Evolutionary conservation across 176 grass and related monocot genomes (phyloP).

Genomic region (Zoysia pacifica): DNA sequence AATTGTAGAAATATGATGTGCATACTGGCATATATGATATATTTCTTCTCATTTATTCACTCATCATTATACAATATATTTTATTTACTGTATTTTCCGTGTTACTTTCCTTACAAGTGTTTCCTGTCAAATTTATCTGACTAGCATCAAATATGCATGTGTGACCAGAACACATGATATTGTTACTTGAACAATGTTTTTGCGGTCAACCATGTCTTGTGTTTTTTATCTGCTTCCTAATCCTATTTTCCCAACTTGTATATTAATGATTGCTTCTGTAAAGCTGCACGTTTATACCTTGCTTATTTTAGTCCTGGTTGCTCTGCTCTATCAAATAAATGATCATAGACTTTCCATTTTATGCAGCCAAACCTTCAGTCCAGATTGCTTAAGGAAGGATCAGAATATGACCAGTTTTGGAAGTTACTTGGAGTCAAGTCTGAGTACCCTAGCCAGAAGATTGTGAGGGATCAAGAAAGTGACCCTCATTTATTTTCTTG

Average conservation of each 20-base stretch:
- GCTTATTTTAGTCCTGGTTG: slow-evolving; percentile 15
- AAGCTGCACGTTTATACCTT: slow-evolving; percentile 10
- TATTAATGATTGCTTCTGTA: neutral
- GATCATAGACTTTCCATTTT: slow-evolving; percentile 27
- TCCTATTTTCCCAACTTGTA: slow-evolving; percentile 17
- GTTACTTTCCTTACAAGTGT: neutral
- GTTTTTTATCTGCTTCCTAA: slow-evolving; percentile 21
- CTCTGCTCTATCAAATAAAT: slow-evolving; percentile 20
- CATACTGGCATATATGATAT: neutral
- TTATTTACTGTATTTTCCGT: slow-evolving; percentile 12
- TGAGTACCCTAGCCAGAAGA: slow-evolving; percentile 87
- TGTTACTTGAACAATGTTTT: slow-evolving; percentile 17
- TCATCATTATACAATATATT: slow-evolving; percentile 25
- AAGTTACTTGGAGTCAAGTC: slow-evolving; percentile 86
- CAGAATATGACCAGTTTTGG: slow-evolving; percentile 97
- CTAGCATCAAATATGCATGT: slow-evolving; percentile 10
- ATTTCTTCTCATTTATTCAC: slow-evolving; percentile 15
- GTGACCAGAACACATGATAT: neutral
- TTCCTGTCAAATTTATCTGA: slow-evolving; percentile 5
- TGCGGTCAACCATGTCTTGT: slow-evolving; percentile 4
- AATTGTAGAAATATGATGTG: slow-evolving; percentile 15
- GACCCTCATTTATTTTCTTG: slow-evolving; percentile 89
- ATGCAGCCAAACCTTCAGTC: slow-evolving; percentile 92
- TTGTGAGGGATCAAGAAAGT: slow-evolving; percentile 78
- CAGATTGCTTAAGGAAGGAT: slow-evolving; percentile 92